Conservation (phyloP, 139 green algal species). For the Coelastrella sp. region DNA sequence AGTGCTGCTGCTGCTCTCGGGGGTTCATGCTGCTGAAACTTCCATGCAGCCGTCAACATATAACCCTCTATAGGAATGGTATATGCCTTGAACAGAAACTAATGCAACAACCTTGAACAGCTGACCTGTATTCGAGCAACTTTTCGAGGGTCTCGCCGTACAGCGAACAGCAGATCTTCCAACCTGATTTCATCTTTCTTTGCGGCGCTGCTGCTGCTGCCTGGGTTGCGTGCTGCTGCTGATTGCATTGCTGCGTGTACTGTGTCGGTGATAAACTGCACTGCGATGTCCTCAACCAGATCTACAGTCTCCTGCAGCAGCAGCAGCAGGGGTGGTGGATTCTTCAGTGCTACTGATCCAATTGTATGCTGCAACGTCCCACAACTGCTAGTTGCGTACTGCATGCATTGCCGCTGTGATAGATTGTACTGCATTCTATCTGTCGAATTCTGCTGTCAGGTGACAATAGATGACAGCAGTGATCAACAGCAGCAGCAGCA, state of each 20-base stretch:
- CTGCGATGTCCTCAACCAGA: constrained; percentile 35
- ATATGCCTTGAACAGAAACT: not conserved
- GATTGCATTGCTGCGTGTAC: constrained; percentile 37
- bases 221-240: constrained; percentile 9
- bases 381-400: too few species aligned
- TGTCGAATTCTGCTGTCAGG: not conserved
- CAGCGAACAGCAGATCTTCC: constrained; percentile 35
- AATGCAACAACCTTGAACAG: not conserved
- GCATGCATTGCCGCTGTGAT: too few species aligned
- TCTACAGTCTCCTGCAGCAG: constrained; percentile 28
- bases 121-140: constrained; percentile 44
- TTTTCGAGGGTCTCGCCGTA: constrained; percentile 40
- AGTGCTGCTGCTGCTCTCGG: too few species aligned
- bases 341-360: not conserved
- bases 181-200: constrained; percentile 22
- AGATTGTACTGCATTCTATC: too few species aligned
- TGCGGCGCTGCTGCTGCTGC: not conserved
- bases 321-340: not conserved
- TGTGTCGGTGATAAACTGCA: constrained; percentile 18
- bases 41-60: not conserved
- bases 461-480: not conserved
- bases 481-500: not conserved
- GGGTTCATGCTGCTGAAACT: too few species aligned
- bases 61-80: not conserved
- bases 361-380: not conserved